A percentile compares a stretch with the other conserved stretches of the same genome.
These are phyloP conservation scores for Metschnikowia gruessii DNA, from an alignment of 805 yeast species.

Conservation along the genomic window DNA sequence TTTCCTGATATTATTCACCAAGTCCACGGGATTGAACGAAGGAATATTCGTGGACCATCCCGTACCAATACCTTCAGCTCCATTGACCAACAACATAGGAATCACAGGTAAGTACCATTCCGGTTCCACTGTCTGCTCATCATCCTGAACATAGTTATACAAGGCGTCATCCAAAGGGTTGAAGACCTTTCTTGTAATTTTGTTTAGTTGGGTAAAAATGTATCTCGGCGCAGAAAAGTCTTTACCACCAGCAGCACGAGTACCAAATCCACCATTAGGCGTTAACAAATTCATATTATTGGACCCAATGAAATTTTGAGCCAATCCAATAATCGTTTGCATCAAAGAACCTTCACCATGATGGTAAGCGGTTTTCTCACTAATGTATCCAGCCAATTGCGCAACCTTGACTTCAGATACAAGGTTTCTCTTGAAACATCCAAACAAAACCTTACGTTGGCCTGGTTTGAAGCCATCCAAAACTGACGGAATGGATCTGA, in stretches of 20 bases:
- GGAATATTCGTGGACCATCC: constrained; percentile 98
- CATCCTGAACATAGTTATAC: constrained; percentile 80
- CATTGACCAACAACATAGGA: constrained; percentile 94
- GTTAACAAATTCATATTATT: constrained; percentile 79
- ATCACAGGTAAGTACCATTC: constrained; percentile 92
- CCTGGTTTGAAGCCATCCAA: constrained; percentile 97
- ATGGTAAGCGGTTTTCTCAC: constrained; percentile 88
- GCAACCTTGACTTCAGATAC: constrained; percentile 81
- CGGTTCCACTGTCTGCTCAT: constrained; percentile 92
- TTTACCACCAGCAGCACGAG: constrained; percentile 95
- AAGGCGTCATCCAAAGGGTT: constrained; percentile 78
- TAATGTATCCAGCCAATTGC: constrained; percentile 84
- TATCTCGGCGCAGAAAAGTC: constrained; percentile 99
- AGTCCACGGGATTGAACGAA: constrained; percentile 80
- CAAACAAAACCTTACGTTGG: constrained; percentile 89
- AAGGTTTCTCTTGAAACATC: constrained; percentile 79
- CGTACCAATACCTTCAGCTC: constrained; percentile 97
- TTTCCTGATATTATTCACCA: constrained; percentile 68
- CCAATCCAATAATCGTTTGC: constrained; percentile 89
- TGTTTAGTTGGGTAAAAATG: constrained; percentile 80
- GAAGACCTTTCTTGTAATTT: constrained; percentile 73
- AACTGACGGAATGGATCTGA: constrained; percentile 91
- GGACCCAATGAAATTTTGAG: constrained; percentile 92
- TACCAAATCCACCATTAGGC: constrained; percentile 96
- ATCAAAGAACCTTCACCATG: constrained; percentile 90